These are phyloP conservation scores for Pisolithus albus DNA, from an alignment of 768 basidiomycete species.

Conservation along the genomic window DNA sequence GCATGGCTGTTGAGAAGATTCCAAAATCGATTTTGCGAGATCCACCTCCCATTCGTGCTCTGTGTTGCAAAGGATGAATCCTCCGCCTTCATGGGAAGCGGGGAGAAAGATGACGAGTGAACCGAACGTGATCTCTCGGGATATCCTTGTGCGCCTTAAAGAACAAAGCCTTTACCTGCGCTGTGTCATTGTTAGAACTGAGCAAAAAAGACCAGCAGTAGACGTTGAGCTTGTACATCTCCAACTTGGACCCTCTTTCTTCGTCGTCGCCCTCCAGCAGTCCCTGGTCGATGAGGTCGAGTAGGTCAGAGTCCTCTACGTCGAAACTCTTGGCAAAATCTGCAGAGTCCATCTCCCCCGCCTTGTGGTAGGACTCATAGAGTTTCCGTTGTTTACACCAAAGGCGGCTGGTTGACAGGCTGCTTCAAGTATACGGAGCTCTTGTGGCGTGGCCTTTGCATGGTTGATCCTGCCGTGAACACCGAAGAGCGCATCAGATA, in stretches of 20 bases:
- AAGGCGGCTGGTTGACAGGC: conserved; percentile 38
- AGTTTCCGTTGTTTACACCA: conserved; percentile 30
- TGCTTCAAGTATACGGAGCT: conserved; percentile 18
- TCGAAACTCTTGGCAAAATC: conserved; percentile 32
- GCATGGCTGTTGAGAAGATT: conserved; percentile 3
- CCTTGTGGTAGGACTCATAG: conserved; percentile 38
- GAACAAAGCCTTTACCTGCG: conserved; percentile 36
- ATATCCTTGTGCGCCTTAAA: conserved; percentile 48
- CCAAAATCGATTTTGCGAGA: conserved; percentile 22
- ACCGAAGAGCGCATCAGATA: too few relatives aligned
- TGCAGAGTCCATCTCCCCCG: conserved; percentile 36
- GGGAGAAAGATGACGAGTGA: conserved; percentile 49
- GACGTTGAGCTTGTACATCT: conserved; percentile 42
- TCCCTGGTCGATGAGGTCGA: conserved; percentile 19
- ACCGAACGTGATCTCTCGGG: conserved; percentile 43
- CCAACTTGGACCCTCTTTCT: conserved; percentile 18
- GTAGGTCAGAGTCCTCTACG: conserved; percentile 19
- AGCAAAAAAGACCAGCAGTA: conserved; percentile 27
- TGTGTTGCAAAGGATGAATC: too few relatives aligned
- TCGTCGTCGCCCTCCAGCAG: conserved; percentile 17
- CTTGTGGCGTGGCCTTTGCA: not conserved
- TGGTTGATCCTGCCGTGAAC: too few relatives aligned
- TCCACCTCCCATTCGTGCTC: conserved; percentile 18
- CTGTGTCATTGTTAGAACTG: not conserved
- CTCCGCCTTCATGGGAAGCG: conserved; percentile 37